phyloP scores from a whole-genome alignment of 2,329 filamentous ascomycete species.

The Leptographium procerum region DNA sequence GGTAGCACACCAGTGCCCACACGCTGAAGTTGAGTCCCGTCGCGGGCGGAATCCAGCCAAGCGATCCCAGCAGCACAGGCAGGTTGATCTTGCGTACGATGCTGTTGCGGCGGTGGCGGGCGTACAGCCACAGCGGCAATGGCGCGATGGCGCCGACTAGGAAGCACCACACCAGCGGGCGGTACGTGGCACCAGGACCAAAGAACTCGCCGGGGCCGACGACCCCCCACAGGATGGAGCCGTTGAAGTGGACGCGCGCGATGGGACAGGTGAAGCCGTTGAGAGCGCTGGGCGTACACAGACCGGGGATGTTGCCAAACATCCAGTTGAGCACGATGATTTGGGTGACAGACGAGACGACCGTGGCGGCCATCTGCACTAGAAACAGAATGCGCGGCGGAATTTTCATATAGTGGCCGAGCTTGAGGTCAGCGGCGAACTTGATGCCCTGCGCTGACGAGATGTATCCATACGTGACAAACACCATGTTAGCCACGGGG shows the following conservation, averaged over 20 bases:
- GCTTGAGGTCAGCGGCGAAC: conserved; percentile 76
- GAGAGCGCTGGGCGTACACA: conserved; percentile 70
- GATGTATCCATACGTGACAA: conserved; percentile 84
- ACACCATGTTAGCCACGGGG: conserved; percentile 87
- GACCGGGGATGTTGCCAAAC: conserved; percentile 62
- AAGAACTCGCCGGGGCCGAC: conserved; percentile 78
- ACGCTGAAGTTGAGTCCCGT: conserved; percentile 80
- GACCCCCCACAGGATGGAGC: conserved; percentile 80
- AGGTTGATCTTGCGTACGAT: conserved; percentile 68
- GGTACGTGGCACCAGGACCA: conserved; percentile 62
- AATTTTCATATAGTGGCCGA: conserved; percentile 83
- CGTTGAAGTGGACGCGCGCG: conserved; percentile 81
- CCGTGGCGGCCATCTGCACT: conserved; percentile 66
- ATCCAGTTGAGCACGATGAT: conserved; percentile 85
- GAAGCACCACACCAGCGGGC: conserved; percentile 71
- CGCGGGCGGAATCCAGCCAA: conserved; percentile 80
- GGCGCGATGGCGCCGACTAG: conserved; percentile 65
- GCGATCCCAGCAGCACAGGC: conserved; percentile 70
- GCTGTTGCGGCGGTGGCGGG: conserved; percentile 44
- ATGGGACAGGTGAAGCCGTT: conserved; percentile 84
- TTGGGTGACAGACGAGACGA: conserved; percentile 69
- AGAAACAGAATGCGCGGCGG: conserved; percentile 66
- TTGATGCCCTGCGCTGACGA: conserved; percentile 82
- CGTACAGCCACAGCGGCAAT: conserved; percentile 62
- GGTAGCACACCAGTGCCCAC: conserved; percentile 74